Conservation (phyloP, 2,329 filamentous ascomycete genomes). For the Eutypella sp. region DNA sequence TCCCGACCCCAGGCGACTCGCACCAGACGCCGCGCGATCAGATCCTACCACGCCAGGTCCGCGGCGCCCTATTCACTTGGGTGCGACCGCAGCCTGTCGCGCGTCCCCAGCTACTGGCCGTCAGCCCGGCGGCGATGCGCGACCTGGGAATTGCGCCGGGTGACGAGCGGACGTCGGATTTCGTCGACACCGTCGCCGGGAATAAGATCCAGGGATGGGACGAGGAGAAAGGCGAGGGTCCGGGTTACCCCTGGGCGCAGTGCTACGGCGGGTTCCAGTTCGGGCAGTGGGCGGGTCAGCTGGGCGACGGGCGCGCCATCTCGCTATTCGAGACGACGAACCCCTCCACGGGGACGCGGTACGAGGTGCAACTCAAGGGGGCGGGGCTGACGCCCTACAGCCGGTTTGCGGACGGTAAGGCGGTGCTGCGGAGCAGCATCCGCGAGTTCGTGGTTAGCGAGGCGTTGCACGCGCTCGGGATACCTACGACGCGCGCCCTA, state of each 20-base stretch:
- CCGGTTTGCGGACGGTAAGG: constrained; percentile 92
- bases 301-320: constrained; percentile 92
- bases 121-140: constrained; percentile 71
- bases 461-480: constrained; percentile 75
- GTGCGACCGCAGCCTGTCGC: constrained; percentile 73
- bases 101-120: constrained; percentile 72
- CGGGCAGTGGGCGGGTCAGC: constrained; percentile 90
- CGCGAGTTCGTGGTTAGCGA: constrained; percentile 93
- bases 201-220: constrained; percentile 80
- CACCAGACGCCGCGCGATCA: constrained; percentile 73
- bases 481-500: constrained; percentile 82
- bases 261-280: constrained; percentile 85
- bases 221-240: constrained; percentile 55
- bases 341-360: constrained; percentile 62
- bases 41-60: constrained; percentile 78
- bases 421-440: constrained; percentile 87
- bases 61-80: constrained; percentile 81
- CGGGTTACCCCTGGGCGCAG: constrained; percentile 92
- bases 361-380: constrained; percentile 92
- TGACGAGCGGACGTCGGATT: constrained; percentile 67
- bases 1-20: constrained; percentile 74
- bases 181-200: constrained; percentile 72
- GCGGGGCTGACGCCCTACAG: constrained; percentile 92
- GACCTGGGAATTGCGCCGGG: constrained; percentile 72
- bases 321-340: constrained; percentile 89